Evolutionary conservation across 768 basidiomycete species (phyloP).

Genomic region (Cyclocybe cylindracea): DNA sequence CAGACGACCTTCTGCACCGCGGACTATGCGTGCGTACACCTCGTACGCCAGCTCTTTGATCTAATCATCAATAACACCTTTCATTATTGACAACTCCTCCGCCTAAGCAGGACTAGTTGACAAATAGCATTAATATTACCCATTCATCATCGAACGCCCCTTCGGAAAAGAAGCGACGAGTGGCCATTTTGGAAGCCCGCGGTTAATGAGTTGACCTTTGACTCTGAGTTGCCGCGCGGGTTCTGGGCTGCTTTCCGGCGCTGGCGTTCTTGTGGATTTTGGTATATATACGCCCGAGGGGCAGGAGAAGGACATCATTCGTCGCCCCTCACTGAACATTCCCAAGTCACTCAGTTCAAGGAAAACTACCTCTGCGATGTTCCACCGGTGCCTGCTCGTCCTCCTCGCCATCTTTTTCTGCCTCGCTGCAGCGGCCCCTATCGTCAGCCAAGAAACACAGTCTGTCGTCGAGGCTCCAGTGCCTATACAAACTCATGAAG

Average conservation of each 20-base stretch:
- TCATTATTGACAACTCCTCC: slow-evolving; percentile 8
- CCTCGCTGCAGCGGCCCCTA: slow-evolving; percentile 13
- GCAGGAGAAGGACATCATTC: background rate
- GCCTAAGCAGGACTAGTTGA: slow-evolving; percentile 11
- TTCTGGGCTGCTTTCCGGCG: too few species aligned
- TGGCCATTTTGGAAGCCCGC: slow-evolving; percentile 8
- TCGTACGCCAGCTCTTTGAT: background rate
- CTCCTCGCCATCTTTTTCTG: slow-evolving; percentile 12
- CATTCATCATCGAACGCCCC: slow-evolving; percentile 14
- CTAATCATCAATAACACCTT: background rate
- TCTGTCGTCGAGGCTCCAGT: background rate
- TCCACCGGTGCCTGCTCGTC: slow-evolving; percentile 10
- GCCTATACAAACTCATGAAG: too few species aligned
- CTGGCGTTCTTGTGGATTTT: too few species aligned
- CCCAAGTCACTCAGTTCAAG: background rate
- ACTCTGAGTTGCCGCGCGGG: slow-evolving; percentile 9
- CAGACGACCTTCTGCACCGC: too few species aligned
- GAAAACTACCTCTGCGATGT: slow-evolving; percentile 8
- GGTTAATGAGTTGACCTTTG: slow-evolving; percentile 1
- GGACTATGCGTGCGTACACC: too few species aligned
- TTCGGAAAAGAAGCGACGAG: slow-evolving; percentile 14
- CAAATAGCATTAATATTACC: slow-evolving; percentile 10
- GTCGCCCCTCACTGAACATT: background rate
- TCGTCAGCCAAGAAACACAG: background rate
- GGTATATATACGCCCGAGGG: too few species aligned